Percentiles rank a stretch among this genome's conserved stretches.
These are phyloP conservation scores for Rhynchospora tenuis DNA, from an alignment of 176 grass and related monocot genomes.

Conservation along the genomic window DNA sequence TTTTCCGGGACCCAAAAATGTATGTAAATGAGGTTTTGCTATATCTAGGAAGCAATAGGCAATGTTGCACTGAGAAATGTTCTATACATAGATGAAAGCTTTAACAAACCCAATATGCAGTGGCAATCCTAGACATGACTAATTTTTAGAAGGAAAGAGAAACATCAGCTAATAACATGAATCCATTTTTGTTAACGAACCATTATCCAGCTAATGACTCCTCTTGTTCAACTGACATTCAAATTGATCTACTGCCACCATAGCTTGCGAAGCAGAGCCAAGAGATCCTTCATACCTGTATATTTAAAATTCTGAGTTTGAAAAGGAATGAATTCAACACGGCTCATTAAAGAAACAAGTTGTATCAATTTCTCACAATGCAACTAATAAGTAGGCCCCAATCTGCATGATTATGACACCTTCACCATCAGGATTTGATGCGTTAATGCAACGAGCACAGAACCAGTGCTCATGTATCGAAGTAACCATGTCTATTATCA, in stretches of 20 bases:
- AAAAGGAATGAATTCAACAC: not conserved
- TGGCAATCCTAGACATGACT: too few relatives aligned
- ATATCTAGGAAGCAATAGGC: conserved; percentile 8
- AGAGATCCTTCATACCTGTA: conserved; percentile 86
- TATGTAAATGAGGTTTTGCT: conserved; percentile 9
- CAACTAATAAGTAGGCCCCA: conserved; percentile 58
- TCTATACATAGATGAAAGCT: not conserved
- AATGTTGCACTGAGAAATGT: not conserved
- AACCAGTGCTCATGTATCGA: conserved; percentile 86
- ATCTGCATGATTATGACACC: conserved; percentile 77
- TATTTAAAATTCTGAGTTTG: not conserved
- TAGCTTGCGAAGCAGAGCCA: conserved; percentile 64
- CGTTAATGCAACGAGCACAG: conserved; percentile 60
- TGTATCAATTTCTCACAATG: conserved; percentile 43
- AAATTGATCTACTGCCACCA: conserved; percentile 74
- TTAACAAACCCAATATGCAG: not conserved
- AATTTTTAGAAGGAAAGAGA: not conserved
- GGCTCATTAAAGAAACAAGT: conserved; percentile 9
- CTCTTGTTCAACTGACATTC: conserved; percentile 53
- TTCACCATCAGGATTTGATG: conserved; percentile 56
- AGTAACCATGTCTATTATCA: conserved; percentile 63
- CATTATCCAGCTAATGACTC: conserved; percentile 34
- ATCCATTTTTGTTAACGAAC: not conserved
- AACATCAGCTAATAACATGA: not conserved
- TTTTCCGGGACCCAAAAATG: conserved; percentile 9